These are phyloP conservation scores for Eutrema salsugineum DNA, from an alignment of 441 rosid species.

Conservation along the genomic window DNA sequence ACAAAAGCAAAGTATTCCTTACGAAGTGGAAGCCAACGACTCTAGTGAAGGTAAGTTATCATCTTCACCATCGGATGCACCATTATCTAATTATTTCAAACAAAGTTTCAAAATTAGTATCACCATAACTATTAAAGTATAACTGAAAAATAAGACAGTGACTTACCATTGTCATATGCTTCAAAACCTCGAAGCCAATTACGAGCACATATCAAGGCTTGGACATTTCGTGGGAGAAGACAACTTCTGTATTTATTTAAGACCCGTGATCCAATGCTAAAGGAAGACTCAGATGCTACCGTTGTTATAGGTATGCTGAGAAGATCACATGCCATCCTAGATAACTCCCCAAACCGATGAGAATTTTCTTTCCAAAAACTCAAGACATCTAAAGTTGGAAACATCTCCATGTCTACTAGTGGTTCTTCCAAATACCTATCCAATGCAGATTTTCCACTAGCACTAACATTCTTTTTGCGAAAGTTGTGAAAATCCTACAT, in stretches of 20 bases:
- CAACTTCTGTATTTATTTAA: neutral
- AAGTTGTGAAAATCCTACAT: too few relatives aligned
- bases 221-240: neutral
- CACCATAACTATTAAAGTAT: too few relatives aligned
- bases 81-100: too few relatives aligned
- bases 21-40: neutral
- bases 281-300: neutral
- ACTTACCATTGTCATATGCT: neutral
- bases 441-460: too few relatives aligned
- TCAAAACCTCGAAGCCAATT: neutral
- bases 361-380: neutral
- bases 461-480: too few relatives aligned
- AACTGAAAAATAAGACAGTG: neutral
- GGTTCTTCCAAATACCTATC: too few relatives aligned
- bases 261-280: neutral
- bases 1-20: neutral
- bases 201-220: neutral
- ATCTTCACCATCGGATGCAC: neutral
- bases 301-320: neutral
- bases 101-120: too few relatives aligned
- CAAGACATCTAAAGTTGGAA: too few relatives aligned
- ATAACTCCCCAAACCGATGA: neutral
- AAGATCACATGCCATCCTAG: neutral
- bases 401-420: too few relatives aligned
- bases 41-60: neutral